Evolutionary conservation across 73 alveolate genomes (phyloP).

Genomic region (Loxodes magnus): DNA sequence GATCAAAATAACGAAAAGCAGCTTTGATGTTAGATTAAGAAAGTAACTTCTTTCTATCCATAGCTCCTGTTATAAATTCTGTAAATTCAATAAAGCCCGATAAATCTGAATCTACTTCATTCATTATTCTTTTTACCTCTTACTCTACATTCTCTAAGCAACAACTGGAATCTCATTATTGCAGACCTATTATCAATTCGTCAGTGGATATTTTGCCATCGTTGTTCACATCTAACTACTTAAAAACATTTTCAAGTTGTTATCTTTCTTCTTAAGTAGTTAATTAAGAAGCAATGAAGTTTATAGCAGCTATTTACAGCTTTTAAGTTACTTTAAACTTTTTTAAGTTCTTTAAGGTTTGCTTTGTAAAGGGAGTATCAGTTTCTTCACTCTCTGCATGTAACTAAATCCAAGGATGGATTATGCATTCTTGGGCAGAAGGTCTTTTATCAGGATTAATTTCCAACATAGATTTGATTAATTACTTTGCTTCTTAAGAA

Average conservation of each 20-base stretch:
- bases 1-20: slow-evolving; percentile 20
- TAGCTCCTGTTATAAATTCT: slow-evolving; percentile 22
- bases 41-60: slow-evolving; percentile 4
- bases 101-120: slow-evolving; percentile 18
- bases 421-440: slow-evolving; percentile 33
- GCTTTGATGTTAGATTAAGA: slow-evolving; percentile 13
- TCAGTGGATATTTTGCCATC: neutral
- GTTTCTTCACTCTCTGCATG: slow-evolving; percentile 4
- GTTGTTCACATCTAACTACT: neutral
- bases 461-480: slow-evolving; percentile 15
- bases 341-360: slow-evolving; percentile 52
- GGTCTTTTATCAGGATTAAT: slow-evolving; percentile 25
- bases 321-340: slow-evolving; percentile 65
- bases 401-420: slow-evolving; percentile 27
- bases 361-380: slow-evolving; percentile 11
- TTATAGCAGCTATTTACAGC: slow-evolving; percentile 70
- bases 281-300: slow-evolving; percentile 72
- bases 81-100: slow-evolving; percentile 20
- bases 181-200: slow-evolving; percentile 3
- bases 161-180: neutral
- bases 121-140: slow-evolving; percentile 20
- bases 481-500: slow-evolving; percentile 33
- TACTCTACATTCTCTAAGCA: slow-evolving; percentile 4
- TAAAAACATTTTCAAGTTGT: slow-evolving; percentile 52
- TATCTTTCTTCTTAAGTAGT: slow-evolving; percentile 59